Evolutionary conservation across 106 monocot species (phyloP).

Genomic region (Chionographis japonica): DNA sequence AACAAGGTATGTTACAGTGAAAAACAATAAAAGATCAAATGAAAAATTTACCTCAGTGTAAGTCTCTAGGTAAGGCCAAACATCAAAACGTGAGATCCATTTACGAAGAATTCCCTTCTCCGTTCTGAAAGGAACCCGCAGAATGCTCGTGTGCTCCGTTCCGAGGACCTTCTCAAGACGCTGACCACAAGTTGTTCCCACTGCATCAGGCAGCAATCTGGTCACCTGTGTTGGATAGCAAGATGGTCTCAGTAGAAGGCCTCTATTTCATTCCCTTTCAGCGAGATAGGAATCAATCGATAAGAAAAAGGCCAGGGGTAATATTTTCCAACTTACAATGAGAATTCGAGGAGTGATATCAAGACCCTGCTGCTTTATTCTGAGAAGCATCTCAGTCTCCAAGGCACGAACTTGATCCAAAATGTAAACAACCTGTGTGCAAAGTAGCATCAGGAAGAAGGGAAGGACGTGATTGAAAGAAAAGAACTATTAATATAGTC

Average conservation of each 20-base stretch:
- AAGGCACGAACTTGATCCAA: constrained; percentile 81
- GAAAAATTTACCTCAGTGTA: constrained; percentile 57
- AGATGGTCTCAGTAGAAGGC: not conserved
- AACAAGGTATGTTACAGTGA: too few species aligned
- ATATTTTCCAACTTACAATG: constrained; percentile 39
- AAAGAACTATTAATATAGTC: not conserved
- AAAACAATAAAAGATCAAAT: not conserved
- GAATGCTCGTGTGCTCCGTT: constrained; percentile 65
- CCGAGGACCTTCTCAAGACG: constrained; percentile 69
- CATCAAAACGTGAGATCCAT: constrained; percentile 93
- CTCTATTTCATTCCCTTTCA: too few species aligned
- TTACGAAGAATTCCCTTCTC: constrained; percentile 79
- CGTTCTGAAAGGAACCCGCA: constrained; percentile 80
- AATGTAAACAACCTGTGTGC: constrained; percentile 69
- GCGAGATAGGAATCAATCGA: too few species aligned
- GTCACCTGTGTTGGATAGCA: constrained; percentile 50
- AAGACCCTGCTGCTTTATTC: constrained; percentile 87
- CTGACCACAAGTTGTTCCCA: constrained; percentile 75
- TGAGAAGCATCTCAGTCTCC: constrained; percentile 78
- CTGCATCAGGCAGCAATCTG: constrained; percentile 79
- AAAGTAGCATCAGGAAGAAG: not conserved
- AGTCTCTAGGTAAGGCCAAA: constrained; percentile 93
- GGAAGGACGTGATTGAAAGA: not conserved
- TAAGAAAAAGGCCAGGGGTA: not conserved
- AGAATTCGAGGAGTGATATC: constrained; percentile 67